These are phyloP conservation scores for Fraxinus angustifolia DNA, from an alignment of 305 asterid genomes.

Conservation along the genomic window DNA sequence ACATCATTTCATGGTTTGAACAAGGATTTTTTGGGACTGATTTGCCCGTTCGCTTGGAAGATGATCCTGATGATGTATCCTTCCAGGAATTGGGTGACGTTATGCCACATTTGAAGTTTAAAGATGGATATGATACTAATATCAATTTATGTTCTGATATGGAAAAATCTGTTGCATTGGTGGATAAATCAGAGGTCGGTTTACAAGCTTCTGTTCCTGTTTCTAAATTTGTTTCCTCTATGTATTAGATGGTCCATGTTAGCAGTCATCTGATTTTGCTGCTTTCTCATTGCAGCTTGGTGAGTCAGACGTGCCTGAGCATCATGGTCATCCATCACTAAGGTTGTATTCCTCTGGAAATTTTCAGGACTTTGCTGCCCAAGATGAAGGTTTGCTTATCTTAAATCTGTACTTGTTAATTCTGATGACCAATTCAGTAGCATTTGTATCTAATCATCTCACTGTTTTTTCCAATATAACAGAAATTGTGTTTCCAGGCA, in stretches of 20 bases:
- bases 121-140: constrained; percentile 35
- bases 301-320: constrained; percentile 43
- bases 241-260: constrained; percentile 40
- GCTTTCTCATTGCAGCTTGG: constrained; percentile 40
- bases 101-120: constrained; percentile 78
- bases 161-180: constrained; percentile 46
- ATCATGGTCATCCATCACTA: constrained; percentile 44
- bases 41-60: constrained; percentile 86
- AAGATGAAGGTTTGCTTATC: constrained; percentile 64
- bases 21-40: constrained; percentile 97
- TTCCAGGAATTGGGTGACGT: constrained; percentile 76
- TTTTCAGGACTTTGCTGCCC: constrained; percentile 46
- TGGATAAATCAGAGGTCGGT: constrained; percentile 40
- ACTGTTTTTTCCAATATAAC: constrained; percentile 24
- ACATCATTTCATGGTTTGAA: constrained; percentile 93
- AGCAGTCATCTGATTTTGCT: constrained; percentile 57
- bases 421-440: constrained; percentile 6
- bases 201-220: constrained; percentile 36
- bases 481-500: constrained; percentile 74
- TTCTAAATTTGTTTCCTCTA: constrained; percentile 41
- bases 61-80: constrained; percentile 70
- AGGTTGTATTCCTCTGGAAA: constrained; percentile 43
- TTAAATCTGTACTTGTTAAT: constrained; percentile 9
- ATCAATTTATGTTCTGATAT: constrained; percentile 34
- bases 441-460: constrained; percentile 16